phyloP scores from a whole-genome alignment of 495 filamentous ascomycete species.

The Neurospora intermedia region DNA sequence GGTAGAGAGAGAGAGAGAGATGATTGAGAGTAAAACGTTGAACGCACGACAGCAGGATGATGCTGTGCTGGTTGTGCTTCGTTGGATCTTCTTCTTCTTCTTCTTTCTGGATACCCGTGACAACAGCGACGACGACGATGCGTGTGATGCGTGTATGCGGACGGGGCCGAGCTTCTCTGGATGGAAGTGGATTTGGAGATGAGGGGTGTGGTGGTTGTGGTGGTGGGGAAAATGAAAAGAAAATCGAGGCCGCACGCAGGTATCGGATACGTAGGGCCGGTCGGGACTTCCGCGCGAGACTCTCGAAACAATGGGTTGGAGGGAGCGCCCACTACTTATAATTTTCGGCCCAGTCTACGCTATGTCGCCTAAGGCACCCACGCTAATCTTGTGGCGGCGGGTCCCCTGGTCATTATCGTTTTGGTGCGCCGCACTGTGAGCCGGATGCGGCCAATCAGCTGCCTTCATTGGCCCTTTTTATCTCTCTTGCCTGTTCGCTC shows the following conservation, averaged over 20 bases:
- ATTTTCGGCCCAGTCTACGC: constrained; percentile 22
- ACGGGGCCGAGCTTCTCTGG: constrained; percentile 2
- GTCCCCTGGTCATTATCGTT: constrained; percentile 19
- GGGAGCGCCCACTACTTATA: constrained; percentile 40
- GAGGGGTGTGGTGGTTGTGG: constrained; percentile 15
- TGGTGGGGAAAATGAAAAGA: constrained; percentile 25
- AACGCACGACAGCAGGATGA: constrained; percentile 21
- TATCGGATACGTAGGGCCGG: constrained; percentile 33
- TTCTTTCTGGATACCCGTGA: constrained; percentile 5
- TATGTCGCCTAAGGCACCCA: constrained; percentile 23
- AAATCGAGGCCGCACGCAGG: constrained; percentile 28
- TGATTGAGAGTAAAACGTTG: constrained; percentile 7
- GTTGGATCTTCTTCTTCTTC: constrained; percentile 15
- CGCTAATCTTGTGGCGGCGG: constrained; percentile 22
- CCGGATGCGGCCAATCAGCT: constrained; percentile 17
- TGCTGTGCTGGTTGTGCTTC: constrained; percentile 22
- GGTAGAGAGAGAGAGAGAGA: background rate
- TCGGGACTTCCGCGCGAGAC: constrained; percentile 38
- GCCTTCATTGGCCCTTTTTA: constrained; percentile 11
- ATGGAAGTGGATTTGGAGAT: constrained; percentile 12
- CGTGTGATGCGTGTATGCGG: background rate
- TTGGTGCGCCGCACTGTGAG: constrained; percentile 13
- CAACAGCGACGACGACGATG: background rate
- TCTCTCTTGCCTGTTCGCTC: constrained; percentile 11
- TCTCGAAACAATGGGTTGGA: constrained; percentile 33